phyloP scores from a whole-genome alignment of 768 basidiomycete species.

The Chalciporus pseudorubinellus region DNA sequence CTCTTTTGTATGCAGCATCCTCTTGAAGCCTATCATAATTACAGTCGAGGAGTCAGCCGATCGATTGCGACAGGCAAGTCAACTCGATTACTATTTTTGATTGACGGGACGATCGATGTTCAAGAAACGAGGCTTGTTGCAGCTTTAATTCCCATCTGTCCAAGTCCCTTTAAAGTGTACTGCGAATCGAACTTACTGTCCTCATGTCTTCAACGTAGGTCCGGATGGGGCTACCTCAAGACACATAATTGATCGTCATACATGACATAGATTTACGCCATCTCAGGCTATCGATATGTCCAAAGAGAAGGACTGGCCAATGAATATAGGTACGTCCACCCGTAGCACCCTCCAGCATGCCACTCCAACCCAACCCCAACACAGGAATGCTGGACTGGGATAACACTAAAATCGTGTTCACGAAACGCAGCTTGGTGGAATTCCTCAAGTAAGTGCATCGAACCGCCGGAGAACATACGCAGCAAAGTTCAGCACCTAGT shows the following conservation, averaged over 20 bases:
- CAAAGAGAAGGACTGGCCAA: slow-evolving; percentile 73
- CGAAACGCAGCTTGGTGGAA: slow-evolving; percentile 71
- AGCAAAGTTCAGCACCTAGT: slow-evolving; percentile 26
- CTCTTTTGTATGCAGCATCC: not conserved
- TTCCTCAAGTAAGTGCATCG: slow-evolving; percentile 61
- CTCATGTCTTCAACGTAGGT: slow-evolving; percentile 29
- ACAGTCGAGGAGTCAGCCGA: too few relatives aligned
- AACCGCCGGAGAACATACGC: slow-evolving; percentile 1
- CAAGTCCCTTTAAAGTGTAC: not conserved
- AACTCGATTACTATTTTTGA: not conserved
- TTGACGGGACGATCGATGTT: not conserved
- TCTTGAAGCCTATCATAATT: not conserved
- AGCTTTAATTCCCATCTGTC: not conserved
- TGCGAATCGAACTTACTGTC: not conserved
- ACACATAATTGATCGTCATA: not conserved
- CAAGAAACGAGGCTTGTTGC: not conserved
- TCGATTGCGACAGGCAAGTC: not conserved
- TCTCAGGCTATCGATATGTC: slow-evolving; percentile 53
- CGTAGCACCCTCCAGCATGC: not conserved
- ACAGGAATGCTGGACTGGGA: slow-evolving; percentile 84
- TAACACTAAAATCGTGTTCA: slow-evolving; percentile 70
- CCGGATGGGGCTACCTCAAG: not conserved
- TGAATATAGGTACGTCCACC: slow-evolving; percentile 52
- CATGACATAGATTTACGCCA: slow-evolving; percentile 52
- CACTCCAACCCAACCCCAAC: not conserved